Base-by-base conservation (phyloP, 2,329 filamentous ascomycete species). In the Paraphaeosphaeria minitans region DNA sequence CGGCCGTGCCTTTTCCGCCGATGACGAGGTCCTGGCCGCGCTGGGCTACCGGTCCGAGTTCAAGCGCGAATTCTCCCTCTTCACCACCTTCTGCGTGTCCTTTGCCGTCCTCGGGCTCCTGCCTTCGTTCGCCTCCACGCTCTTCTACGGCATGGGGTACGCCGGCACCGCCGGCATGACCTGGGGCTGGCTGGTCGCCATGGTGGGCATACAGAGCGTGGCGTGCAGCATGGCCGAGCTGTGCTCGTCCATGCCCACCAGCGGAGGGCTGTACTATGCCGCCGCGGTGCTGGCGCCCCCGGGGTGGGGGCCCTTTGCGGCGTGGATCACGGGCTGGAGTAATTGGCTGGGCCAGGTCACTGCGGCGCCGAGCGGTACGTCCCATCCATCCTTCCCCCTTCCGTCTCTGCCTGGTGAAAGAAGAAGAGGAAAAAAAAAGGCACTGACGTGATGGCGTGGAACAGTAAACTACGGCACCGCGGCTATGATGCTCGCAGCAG, bases 111-210 rank as follows among this genome's bases (percentile, higher is more conserved):
- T 92, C 56, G 89, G 89, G 1, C 74, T 92, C 48, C 75, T 92
- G 51, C 89, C 89, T 0, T 89, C 86, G 60, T 90, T 92, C 67
- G 89, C 89, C 1, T 87, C 84, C 62, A 92, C 89, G 0, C 76
- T 92, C 63, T 88, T 83, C 69, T 92, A 91, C 81, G 89, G 89
- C 64, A 85, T 87, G 77, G 81, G 82, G 45, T 80, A 80, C 69
- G 78, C 77, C 7, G 77, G 78, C 1, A 79, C 77, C 0, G 76
- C 77, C 29, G 78, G 87, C 24, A 90, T 91, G 87, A 87, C 87
- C 2, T 92, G 89, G 89, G 89, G 89, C 5, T 92, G 89, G 89
- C 77, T 91, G 29, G 80, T 92, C 47, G 88, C 88, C 50, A 89
- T 91, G 84, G 65, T 88, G 5, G 90, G 90, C 42, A 90, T 92